A percentile compares a stretch with the other conserved stretches of the same genome.
phyloP scores from a whole-genome alignment of 257 asterid species.

The Salvia hispanica region DNA sequence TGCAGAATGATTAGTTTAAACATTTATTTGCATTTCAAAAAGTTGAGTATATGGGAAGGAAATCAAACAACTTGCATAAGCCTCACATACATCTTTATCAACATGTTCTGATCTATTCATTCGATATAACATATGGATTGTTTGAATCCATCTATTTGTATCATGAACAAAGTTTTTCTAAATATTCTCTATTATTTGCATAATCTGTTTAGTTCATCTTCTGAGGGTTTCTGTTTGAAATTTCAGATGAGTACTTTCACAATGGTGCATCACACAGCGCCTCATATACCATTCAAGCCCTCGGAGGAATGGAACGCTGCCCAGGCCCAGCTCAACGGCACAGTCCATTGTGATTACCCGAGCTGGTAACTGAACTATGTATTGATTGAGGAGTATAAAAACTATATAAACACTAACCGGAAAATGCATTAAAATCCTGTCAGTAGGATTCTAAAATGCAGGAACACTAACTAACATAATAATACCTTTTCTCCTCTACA shows the following conservation, averaged over 20 bases:
- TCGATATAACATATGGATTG: background rate
- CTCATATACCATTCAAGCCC: slow-evolving; percentile 90
- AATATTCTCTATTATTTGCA: background rate
- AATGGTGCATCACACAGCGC: slow-evolving; percentile 99
- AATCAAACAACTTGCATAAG: background rate
- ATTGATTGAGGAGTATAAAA: slow-evolving; percentile 2
- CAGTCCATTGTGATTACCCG: slow-evolving; percentile 94
- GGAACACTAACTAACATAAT: slow-evolving; percentile 8
- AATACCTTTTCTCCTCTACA: slow-evolving; percentile 40
- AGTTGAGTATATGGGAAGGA: background rate
- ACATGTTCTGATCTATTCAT: background rate
- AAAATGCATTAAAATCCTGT: background rate
- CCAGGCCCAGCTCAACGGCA: slow-evolving; percentile 95
- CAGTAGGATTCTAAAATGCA: background rate
- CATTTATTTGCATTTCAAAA: background rate
- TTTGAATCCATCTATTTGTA: background rate
- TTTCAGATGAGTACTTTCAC: slow-evolving; percentile 96
- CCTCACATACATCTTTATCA: background rate
- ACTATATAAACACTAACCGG: background rate
- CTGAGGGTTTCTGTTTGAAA: background rate
- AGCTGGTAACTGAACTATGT: slow-evolving; percentile 53
- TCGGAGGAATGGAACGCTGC: slow-evolving; percentile 93
- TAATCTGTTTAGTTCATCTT: background rate
- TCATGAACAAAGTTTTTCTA: background rate
- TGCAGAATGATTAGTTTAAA: slow-evolving; percentile 6